These are phyloP conservation scores for Diaporthe humulicola DNA, from an alignment of 2,329 filamentous ascomycete genomes.

Conservation along the genomic window DNA sequence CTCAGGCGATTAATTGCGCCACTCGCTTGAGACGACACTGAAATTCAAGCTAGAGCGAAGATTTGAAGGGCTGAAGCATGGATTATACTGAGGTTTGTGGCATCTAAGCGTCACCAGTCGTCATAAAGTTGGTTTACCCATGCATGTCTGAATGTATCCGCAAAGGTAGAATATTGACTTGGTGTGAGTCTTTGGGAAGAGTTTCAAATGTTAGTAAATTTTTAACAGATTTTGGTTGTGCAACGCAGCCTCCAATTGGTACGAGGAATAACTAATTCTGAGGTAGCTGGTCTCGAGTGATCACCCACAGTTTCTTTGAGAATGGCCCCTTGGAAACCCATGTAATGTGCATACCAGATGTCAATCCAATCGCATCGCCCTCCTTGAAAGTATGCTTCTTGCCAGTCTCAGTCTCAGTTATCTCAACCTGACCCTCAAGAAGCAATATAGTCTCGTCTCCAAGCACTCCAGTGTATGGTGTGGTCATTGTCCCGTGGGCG, in stretches of 20 bases:
- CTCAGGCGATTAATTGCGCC: neutral
- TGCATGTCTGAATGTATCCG: too few species aligned
- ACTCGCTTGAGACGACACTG: neutral
- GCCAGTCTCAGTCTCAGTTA: slow-evolving; percentile 2
- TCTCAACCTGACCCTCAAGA: neutral
- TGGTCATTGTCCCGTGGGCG: neutral
- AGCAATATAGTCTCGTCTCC: neutral
- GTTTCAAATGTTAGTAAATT: neutral
- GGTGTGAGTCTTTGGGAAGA: too few species aligned
- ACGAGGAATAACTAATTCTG: neutral
- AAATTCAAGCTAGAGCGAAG: neutral
- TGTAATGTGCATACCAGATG: slow-evolving; percentile 33
- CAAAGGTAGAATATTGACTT: too few species aligned
- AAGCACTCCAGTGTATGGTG: neutral
- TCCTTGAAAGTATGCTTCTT: slow-evolving; percentile 21
- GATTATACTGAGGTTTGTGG: neutral
- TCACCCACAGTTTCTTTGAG: slow-evolving; percentile 32
- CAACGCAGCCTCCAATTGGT: too few species aligned
- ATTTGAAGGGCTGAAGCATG: neutral
- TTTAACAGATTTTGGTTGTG: too few species aligned
- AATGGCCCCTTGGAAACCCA: slow-evolving; percentile 30
- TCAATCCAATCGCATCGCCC: slow-evolving; percentile 31
- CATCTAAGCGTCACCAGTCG: too few species aligned
- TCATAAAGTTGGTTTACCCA: too few species aligned
- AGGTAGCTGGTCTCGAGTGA: neutral